Evolutionary conservation across 441 rosid species (phyloP).

Genomic region (Mallotus repandus): DNA sequence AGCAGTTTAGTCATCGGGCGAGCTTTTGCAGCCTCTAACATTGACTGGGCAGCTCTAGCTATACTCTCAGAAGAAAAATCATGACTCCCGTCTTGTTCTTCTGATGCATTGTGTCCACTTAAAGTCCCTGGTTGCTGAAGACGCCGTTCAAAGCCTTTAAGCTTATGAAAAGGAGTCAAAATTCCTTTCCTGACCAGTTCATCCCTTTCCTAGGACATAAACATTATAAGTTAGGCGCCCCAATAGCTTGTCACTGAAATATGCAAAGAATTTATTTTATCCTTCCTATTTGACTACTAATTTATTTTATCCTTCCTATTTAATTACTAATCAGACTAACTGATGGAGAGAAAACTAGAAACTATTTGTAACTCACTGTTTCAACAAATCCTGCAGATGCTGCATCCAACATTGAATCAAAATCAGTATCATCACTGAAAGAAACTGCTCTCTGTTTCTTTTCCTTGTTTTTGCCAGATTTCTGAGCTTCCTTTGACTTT

Average conservation of each 20-base stretch:
- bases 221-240: conserved; percentile 14
- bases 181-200: conserved; percentile 90
- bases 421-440: conserved; percentile 71
- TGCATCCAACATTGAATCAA: conserved; percentile 78
- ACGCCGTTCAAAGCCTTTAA: conserved; percentile 85
- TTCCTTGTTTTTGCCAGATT: conserved; percentile 40
- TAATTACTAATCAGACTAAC: conserved; percentile 13
- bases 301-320: conserved; percentile 9
- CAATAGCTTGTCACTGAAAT: conserved; percentile 10
- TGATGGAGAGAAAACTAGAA: conserved; percentile 6
- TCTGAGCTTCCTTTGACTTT: conserved; percentile 47
- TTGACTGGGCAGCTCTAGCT: conserved; percentile 56
- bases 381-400: conserved; percentile 91
- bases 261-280: conserved; percentile 12
- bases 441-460: conserved; percentile 62
- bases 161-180: conserved; percentile 93
- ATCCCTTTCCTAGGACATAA: conserved; percentile 88
- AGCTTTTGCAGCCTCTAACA: conserved; percentile 71
- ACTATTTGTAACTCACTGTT: conserved; percentile 54
- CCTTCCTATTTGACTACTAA: conserved; percentile 7
- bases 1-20: conserved; percentile 84
- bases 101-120: conserved; percentile 29
- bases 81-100: conserved; percentile 42
- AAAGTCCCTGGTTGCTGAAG: conserved; percentile 68
- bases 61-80: conserved; percentile 52